Conservation (phyloP, 2,329 filamentous ascomycete genomes). For the Cercospora berteroae region DNA sequence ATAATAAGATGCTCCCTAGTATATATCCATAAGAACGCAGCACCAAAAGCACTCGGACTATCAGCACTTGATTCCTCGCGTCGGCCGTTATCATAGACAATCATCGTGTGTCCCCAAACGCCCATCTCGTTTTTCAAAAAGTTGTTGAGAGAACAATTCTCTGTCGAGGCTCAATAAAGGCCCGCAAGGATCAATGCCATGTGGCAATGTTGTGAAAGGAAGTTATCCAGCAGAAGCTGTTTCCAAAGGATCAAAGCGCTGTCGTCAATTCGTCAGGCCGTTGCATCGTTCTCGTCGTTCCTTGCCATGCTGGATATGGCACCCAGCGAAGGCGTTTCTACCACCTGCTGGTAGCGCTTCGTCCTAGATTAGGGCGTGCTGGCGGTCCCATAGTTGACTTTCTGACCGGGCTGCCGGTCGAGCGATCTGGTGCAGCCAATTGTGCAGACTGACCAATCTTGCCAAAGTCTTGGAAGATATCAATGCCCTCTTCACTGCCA, state of each 20-base stretch:
- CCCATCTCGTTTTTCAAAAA: background rate
- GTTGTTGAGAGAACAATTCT: background rate
- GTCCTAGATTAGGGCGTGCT: conserved; percentile 30
- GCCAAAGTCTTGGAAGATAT: conserved; percentile 73
- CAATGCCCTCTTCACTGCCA: conserved; percentile 60
- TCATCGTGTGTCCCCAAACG: background rate
- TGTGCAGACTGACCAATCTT: conserved; percentile 59
- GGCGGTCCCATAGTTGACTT: conserved; percentile 32
- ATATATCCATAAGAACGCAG: conserved; percentile 9
- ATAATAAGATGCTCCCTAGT: background rate
- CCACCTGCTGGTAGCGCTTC: conserved; percentile 36
- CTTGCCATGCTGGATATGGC: conserved; percentile 1
- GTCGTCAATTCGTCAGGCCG: conserved; percentile 20
- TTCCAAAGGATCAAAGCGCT: conserved; percentile 9
- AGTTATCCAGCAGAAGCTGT: background rate
- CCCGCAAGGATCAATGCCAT: background rate
- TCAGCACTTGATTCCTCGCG: conserved; percentile 15
- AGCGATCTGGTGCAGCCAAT: conserved; percentile 29
- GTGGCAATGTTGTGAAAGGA: background rate
- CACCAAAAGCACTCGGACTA: conserved; percentile 10
- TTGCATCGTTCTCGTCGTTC: conserved; percentile 13
- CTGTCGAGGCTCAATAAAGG: background rate
- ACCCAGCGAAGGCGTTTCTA: conserved; percentile 21
- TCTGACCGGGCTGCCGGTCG: conserved; percentile 36
- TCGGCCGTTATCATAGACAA: conserved; percentile 15